Conservation (phyloP, 805 yeast genomes). For the Metschnikowia santaceciliae region DNA sequence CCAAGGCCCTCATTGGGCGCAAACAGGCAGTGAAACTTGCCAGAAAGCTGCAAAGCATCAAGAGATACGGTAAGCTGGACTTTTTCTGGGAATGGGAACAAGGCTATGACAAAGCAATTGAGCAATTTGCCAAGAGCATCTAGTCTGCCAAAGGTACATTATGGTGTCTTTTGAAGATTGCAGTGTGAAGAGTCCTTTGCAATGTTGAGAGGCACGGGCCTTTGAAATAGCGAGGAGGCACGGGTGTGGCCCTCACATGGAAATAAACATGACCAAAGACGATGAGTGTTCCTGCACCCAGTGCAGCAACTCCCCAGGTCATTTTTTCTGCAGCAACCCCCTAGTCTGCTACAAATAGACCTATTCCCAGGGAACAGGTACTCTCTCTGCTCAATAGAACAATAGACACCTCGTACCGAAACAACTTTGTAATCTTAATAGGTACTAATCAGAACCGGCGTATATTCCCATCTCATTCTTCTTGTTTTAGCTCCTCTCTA, state of each 20-base stretch:
- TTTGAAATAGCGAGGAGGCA: neutral
- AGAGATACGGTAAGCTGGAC: slow-evolving; percentile 50
- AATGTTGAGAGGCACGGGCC: too few species aligned
- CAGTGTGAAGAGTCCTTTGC: too few species aligned
- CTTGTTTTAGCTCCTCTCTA: too few species aligned
- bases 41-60: slow-evolving; percentile 59
- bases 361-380: neutral
- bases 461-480: too few species aligned
- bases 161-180: neutral
- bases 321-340: neutral
- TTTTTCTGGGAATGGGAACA: slow-evolving; percentile 87
- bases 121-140: slow-evolving; percentile 27
- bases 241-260: neutral
- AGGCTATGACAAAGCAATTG: slow-evolving; percentile 67
- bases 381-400: neutral
- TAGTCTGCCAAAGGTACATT: neutral
- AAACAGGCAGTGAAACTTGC: slow-evolving; percentile 48
- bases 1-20: slow-evolving; percentile 74
- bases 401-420: neutral
- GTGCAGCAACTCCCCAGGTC: neutral
- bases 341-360: neutral
- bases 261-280: neutral
- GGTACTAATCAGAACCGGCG: too few species aligned
- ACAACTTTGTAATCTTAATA: too few species aligned
- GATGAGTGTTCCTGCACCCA: neutral